Evolutionary conservation across 2,329 filamentous ascomycete genomes (phyloP).

Genomic region (Ophiocordyceps camponoti-saundersi): DNA sequence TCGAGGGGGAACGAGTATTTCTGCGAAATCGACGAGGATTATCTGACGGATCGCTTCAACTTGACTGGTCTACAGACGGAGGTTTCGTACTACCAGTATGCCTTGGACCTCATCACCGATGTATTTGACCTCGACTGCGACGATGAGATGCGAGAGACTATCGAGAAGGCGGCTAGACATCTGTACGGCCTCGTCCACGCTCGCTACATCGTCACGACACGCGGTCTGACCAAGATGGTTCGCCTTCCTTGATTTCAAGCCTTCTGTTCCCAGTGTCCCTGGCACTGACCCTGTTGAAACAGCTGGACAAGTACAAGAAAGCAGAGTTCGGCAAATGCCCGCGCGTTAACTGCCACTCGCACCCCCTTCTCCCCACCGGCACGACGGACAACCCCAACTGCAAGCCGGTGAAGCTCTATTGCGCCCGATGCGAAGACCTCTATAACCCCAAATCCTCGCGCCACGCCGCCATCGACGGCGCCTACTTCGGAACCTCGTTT

Average conservation of each 20-base stretch:
- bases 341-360: conserved; percentile 83
- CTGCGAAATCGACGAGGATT: conserved; percentile 98
- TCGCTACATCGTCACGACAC: conserved; percentile 88
- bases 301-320: conserved; percentile 99
- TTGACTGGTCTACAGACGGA: conserved; percentile 92
- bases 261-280: not conserved
- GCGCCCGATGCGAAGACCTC: conserved; percentile 89
- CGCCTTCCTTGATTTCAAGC: conserved; percentile 6
- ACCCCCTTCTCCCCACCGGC: conserved; percentile 88
- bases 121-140: conserved; percentile 98
- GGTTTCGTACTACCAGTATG: conserved; percentile 98
- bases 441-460: conserved; percentile 98
- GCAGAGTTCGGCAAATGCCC: conserved; percentile 96
- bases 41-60: conserved; percentile 95
- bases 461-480: conserved; percentile 87
- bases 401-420: conserved; percentile 93
- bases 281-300: not conserved
- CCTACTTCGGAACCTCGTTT: conserved; percentile 96
- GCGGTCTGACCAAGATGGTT: conserved; percentile 93
- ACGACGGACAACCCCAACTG: conserved; percentile 76
- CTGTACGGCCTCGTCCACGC: conserved; percentile 93
- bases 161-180: conserved; percentile 91
- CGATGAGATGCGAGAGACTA: conserved; percentile 94
- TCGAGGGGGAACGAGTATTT: conserved; percentile 98
- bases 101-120: conserved; percentile 89